Conservation (phyloP, 176 grass and related monocot genomes). For the Lolium multiflorum region DNA sequence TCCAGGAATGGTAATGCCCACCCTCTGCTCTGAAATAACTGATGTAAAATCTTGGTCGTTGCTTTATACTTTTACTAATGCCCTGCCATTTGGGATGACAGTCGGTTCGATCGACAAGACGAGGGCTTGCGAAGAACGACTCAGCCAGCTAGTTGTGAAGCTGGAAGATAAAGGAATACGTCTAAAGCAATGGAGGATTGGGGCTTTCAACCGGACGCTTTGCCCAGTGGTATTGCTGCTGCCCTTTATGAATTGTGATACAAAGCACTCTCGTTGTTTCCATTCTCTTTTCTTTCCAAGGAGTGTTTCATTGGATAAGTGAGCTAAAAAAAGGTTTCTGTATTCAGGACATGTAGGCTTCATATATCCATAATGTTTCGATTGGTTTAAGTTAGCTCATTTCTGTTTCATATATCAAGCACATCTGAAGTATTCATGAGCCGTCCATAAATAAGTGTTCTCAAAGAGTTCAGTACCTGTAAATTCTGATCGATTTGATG, state of each 20-base stretch:
- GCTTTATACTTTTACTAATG: background rate
- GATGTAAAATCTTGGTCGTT: background rate
- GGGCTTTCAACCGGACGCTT: slow-evolving; percentile 24
- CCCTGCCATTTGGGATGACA: background rate
- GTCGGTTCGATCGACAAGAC: slow-evolving; percentile 11
- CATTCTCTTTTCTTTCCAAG: background rate
- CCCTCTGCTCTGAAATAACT: background rate
- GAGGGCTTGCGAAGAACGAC: slow-evolving; percentile 33
- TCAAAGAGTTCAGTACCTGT: background rate
- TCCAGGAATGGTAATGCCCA: slow-evolving; percentile 52
- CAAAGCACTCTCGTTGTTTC: background rate
- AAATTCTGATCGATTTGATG: background rate
- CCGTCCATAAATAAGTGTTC: background rate
- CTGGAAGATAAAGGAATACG: slow-evolving; percentile 62
- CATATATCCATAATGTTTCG: background rate
- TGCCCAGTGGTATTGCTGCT: slow-evolving; percentile 52
- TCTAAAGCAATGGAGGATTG: slow-evolving; percentile 40
- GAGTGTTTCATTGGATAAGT: background rate
- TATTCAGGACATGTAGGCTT: slow-evolving; percentile 3
- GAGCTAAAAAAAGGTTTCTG: background rate
- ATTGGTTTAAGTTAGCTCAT: background rate
- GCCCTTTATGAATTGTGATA: background rate
- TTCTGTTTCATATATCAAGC: background rate
- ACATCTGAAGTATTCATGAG: background rate
- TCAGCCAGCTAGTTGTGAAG: slow-evolving; percentile 44